phyloP scores from a whole-genome alignment of 257 asterid species.

The Ilex aquifolium region DNA sequence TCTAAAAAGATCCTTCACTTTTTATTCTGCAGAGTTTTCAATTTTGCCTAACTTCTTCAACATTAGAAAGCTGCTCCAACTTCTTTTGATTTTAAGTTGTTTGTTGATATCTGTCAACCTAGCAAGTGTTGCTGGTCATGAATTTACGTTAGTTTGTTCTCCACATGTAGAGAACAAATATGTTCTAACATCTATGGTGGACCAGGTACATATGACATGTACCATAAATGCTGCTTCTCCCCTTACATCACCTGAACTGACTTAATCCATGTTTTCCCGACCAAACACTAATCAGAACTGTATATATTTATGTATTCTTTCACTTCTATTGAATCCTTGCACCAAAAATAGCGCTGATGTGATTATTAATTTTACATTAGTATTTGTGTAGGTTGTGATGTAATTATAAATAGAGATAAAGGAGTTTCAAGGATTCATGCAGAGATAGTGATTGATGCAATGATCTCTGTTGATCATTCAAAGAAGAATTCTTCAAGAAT shows the following conservation, averaged over 20 bases:
- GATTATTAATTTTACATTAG: neutral
- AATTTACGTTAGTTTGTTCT: neutral
- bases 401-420: slow-evolving; percentile 76
- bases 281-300: neutral
- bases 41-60: neutral
- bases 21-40: too few relatives aligned
- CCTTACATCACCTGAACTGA: neutral
- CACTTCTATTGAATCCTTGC: neutral
- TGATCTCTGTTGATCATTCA: slow-evolving; percentile 51
- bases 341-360: neutral
- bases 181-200: neutral
- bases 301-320: neutral
- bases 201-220: neutral
- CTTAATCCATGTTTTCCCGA: neutral
- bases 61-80: neutral
- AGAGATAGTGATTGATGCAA: slow-evolving; percentile 79
- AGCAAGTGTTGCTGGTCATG: neutral
- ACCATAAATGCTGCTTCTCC: neutral
- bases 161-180: neutral
- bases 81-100: neutral
- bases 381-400: slow-evolving; percentile 68
- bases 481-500: slow-evolving; percentile 29
- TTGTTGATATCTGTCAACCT: neutral
- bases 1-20: too few relatives aligned
- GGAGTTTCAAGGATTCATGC: slow-evolving; percentile 97